Base-by-base conservation (phyloP, 2,329 filamentous ascomycete species). In the Knufia petricola region DNA sequence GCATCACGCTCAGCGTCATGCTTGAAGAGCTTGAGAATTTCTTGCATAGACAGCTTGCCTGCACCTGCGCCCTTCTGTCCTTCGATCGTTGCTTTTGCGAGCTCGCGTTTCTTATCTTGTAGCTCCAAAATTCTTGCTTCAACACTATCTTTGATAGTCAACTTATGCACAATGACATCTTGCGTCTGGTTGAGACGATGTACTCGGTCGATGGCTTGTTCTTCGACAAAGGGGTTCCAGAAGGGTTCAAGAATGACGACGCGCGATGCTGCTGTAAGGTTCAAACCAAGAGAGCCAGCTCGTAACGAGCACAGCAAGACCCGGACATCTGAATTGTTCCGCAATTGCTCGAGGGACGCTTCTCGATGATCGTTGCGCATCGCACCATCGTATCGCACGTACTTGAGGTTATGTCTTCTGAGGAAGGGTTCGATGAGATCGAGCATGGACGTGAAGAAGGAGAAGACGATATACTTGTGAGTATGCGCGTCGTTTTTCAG, bases 181-280 rank as follows among this genome's bases (percentile, higher is more conserved):
- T 90, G 77, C 1, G 87, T 95, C 67, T 98, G 92, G 34, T 94
- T 96, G 46, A 98, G 82, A n/a, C 92, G 87, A 64, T 98, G 92
- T 21, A 98, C 92, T 48, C 92, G 87, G 66, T 98, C 92, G 58
- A 98, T 98, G 42, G 92, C 92, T 73, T 98, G 92, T 65, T 98
- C 92, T 71, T 98, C 92, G 28, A 98, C 87, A 62, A 98, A 98
- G 2, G 88, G 92, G 65, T 98, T 98, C 92, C 92, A 98, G 67
- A 98, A 98, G 0, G 92, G 92, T 66, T 98, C 92, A 37, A 98
- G 74, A 58, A 98, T 94, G 46, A 98, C 82, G 2, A 98, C 92
- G 15, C 92, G 78, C 53, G 85, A 92, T 8, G 92, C 92, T 0
- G 89, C 92, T 4, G 92, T 98, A 46, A 98, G 73, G 65, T 98